phyloP scores from a whole-genome alignment of 148 eudicot species.

The Nepenthes gracilis region DNA sequence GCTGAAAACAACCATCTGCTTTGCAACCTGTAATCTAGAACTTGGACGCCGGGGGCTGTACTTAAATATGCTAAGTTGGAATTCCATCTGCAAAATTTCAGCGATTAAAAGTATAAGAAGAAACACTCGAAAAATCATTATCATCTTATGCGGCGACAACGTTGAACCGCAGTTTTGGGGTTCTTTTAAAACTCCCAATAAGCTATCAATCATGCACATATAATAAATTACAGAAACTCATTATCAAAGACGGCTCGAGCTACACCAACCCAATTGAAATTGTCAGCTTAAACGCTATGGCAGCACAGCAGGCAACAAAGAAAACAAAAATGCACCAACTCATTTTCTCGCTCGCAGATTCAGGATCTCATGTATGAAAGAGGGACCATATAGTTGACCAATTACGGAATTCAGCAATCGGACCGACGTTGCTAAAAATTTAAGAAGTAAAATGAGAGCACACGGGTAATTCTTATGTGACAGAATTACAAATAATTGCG shows the following conservation, averaged over 20 bases:
- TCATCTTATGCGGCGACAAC: not conserved
- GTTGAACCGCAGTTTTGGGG: not conserved
- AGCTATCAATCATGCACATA: not conserved
- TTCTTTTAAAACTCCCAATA: not conserved
- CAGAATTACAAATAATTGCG: not conserved
- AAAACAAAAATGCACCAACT: not conserved
- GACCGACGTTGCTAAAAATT: not conserved
- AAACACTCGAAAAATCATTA: not conserved
- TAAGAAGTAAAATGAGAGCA: not conserved
- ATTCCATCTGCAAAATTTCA: conserved; percentile 41
- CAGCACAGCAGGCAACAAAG: not conserved
- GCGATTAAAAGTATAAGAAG: not conserved
- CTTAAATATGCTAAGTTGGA: conserved; percentile 27
- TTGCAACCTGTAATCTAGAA: conserved; percentile 24
- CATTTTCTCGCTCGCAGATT: not conserved
- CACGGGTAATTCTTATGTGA: no score
- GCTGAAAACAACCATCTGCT: conserved; percentile 31
- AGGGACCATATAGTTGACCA: not conserved
- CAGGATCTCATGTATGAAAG: not conserved
- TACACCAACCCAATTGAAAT: not conserved
- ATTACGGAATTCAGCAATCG: not conserved
- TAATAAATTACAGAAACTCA: not conserved
- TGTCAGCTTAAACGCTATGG: not conserved
- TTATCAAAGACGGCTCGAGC: not conserved
- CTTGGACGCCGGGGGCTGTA: conserved; percentile 24